Percentiles rank a stretch among this genome's conserved stretches.
These are phyloP conservation scores for Nidularia sp. DNA, from an alignment of 768 basidiomycete species.

Conservation along the genomic window DNA sequence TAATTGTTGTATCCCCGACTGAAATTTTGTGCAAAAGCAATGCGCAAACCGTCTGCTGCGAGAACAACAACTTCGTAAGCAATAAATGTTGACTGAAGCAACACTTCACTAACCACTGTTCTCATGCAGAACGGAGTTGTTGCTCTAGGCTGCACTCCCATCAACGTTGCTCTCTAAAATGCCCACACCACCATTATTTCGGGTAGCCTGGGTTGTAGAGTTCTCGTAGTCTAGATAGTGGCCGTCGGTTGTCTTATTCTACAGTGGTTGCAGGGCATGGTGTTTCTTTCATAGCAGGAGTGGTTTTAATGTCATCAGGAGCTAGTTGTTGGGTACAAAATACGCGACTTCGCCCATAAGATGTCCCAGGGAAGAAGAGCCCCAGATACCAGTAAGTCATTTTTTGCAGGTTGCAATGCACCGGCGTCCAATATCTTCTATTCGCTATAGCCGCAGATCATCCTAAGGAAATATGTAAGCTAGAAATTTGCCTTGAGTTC, in stretches of 20 bases:
- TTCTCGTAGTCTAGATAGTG: neutral
- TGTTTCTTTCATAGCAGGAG: no score
- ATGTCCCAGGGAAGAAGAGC: no score
- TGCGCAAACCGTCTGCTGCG: slow-evolving; percentile 16
- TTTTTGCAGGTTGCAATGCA: no score
- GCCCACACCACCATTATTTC: neutral
- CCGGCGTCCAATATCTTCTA: no score
- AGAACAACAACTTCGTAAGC: slow-evolving; percentile 13
- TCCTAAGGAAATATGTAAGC: no score
- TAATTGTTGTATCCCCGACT: neutral
- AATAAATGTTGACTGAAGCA: neutral
- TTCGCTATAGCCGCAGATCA: no score
- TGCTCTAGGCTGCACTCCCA: slow-evolving; percentile 12
- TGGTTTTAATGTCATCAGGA: no score
- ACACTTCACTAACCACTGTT: neutral
- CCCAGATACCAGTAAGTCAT: no score
- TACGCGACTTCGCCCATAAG: no score
- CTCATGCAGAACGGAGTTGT: slow-evolving; percentile 8
- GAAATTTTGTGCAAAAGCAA: slow-evolving; percentile 5
- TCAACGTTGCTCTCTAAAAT: slow-evolving; percentile 13
- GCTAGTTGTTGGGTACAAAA: no score
- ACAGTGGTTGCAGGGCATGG: no score
- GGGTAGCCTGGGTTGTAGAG: neutral
- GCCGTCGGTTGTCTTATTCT: neutral
- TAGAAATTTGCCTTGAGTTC: no score